These are phyloP conservation scores for Rhipidocladum racemiflorum DNA, from an alignment of 176 grass and related monocot species.

Conservation along the genomic window DNA sequence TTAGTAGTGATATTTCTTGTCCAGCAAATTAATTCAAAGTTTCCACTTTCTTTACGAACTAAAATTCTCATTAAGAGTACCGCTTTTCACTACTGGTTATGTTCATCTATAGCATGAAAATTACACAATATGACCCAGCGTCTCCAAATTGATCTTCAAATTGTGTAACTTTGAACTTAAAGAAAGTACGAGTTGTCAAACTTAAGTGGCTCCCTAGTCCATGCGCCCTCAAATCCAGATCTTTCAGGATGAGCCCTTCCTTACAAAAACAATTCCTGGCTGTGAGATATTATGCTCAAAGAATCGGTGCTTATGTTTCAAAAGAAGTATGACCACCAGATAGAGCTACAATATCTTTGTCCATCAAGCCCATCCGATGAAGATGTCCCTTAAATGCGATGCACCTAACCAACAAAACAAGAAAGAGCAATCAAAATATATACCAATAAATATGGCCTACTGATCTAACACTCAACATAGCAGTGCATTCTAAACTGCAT, in stretches of 20 bases:
- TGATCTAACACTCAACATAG: too few relatives aligned
- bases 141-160: too few relatives aligned
- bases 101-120: too few relatives aligned
- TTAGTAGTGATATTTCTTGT: too few relatives aligned
- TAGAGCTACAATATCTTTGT: constrained; percentile 93
- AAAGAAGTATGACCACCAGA: constrained; percentile 59
- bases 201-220: constrained; percentile 90
- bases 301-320: background rate
- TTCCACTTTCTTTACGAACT: too few relatives aligned
- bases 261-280: constrained; percentile 37
- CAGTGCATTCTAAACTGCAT: background rate
- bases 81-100: too few relatives aligned
- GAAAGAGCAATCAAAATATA: background rate
- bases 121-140: too few relatives aligned
- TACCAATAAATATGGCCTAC: background rate
- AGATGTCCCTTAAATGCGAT: constrained; percentile 83
- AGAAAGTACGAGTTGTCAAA: constrained; percentile 92
- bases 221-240: constrained; percentile 81
- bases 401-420: constrained; percentile 41
- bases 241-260: constrained; percentile 86
- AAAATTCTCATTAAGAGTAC: too few relatives aligned
- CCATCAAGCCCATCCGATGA: constrained; percentile 77
- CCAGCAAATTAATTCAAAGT: too few relatives aligned
- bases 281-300: background rate
- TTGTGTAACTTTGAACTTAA: constrained; percentile 57